A percentile compares a stretch with the other conserved stretches of the same genome.
Conservation (phyloP, 1,284 basidiomycete genomes). For the Tilletia setariae region DNA sequence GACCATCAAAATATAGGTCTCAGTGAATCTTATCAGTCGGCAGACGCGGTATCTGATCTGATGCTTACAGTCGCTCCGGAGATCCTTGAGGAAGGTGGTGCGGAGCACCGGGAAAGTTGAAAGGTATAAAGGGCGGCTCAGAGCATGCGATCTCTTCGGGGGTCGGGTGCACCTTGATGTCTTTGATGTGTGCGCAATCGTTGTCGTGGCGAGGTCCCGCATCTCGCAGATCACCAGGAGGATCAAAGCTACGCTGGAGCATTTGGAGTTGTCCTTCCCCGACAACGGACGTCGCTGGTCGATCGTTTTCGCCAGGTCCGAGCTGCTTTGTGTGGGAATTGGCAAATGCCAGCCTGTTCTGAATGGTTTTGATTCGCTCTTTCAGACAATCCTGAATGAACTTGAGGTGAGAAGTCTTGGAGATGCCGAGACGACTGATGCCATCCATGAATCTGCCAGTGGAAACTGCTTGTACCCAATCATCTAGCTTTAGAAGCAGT, state of each 20-base stretch:
- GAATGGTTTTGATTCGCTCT: not conserved
- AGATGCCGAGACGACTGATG: not conserved
- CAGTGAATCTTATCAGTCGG: no score
- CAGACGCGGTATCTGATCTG: no score
- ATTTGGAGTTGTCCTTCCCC: conserved; percentile 8
- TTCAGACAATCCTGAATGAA: not conserved
- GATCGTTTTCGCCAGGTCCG: not conserved
- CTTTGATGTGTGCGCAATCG: conserved; percentile 62
- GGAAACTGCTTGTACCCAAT: not conserved
- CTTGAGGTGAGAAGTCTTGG: no score
- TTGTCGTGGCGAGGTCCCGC: conserved; percentile 67
- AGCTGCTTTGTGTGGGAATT: not conserved
- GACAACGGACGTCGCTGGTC: not conserved
- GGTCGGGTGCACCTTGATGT: conserved; percentile 66
- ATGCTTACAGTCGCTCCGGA: conserved; percentile 61
- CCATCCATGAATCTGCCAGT: not conserved
- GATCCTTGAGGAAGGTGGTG: conserved; percentile 63
- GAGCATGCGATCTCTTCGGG: conserved; percentile 62
- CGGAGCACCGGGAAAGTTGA: conserved; percentile 62
- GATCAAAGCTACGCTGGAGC: conserved; percentile 57
- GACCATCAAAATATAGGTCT: not conserved
- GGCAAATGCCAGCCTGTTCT: not conserved
- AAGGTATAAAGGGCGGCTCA: conserved; percentile 62
- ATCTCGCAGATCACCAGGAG: conserved; percentile 61
- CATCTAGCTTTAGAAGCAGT: not conserved